These are phyloP conservation scores for Saccharomycopsis crataegensis DNA, from an alignment of 1,139 yeast species.

Conservation along the genomic window DNA sequence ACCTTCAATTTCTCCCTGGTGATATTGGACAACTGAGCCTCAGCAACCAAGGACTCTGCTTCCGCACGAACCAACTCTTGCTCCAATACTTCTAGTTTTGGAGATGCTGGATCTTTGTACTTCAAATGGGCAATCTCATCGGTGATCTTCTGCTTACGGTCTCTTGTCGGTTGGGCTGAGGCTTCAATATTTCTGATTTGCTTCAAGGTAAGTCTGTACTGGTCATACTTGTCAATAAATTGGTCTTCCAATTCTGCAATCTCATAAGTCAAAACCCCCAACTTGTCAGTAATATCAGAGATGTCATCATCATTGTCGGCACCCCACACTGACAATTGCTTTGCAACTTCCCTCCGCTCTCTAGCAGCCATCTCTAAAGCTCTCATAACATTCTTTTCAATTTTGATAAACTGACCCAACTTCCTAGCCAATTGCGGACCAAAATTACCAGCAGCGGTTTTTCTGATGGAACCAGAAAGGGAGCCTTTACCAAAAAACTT, in stretches of 20 bases:
- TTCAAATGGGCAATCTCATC: constrained; percentile 96
- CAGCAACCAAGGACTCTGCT: constrained; percentile 98
- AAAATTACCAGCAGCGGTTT: constrained; percentile 48
- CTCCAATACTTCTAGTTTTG: constrained; percentile 89
- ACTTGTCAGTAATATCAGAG: constrained; percentile 92
- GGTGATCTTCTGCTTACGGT: constrained; percentile 94
- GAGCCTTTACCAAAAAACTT: constrained; percentile 81
- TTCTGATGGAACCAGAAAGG: constrained; percentile 8
- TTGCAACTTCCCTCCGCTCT: constrained; percentile 95
- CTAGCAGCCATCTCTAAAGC: constrained; percentile 88
- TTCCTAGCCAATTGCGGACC: constrained; percentile 95
- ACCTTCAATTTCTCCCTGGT: constrained; percentile 97
- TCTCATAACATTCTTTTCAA: constrained; percentile 95
- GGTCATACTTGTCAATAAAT: constrained; percentile 95
- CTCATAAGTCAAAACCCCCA: constrained; percentile 93
- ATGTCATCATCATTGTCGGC: constrained; percentile 90
- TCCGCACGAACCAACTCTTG: constrained; percentile 98
- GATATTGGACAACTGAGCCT: constrained; percentile 96
- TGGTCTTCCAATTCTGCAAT: constrained; percentile 97
- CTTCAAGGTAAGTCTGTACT: constrained; percentile 93
- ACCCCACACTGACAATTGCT: constrained; percentile 95
- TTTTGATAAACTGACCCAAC: constrained; percentile 82
- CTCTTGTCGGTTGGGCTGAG: constrained; percentile 96
- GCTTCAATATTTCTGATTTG: constrained; percentile 94
- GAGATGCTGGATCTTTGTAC: constrained; percentile 97